Base-by-base conservation (phyloP, 352 stramenopile species). In the Globisporangium emineosum region DNA sequence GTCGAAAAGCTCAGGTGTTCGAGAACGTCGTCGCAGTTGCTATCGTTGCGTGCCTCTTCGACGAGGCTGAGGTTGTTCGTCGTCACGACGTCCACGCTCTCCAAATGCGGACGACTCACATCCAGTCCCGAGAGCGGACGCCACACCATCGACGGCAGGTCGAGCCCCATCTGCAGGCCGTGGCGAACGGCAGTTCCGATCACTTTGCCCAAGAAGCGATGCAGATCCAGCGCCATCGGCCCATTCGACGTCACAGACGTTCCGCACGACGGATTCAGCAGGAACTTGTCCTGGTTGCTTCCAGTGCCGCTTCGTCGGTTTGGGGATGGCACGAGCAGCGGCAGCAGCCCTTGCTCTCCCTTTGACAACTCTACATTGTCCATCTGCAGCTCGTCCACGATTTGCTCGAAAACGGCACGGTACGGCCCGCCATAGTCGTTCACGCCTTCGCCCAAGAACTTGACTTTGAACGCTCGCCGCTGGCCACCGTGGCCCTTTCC, bases 361-460 rank as follows among this genome's bases (percentile, higher is more conserved):
- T 94, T 94, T 12, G 84, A 77, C 15, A 96, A 54, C 57, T 96
- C 88, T 8, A 96, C 81, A 33, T 94, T 93, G 62, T 96, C 87
- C 85, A 93, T 91, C 67, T 98, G 88, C 30, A 99, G 71, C 74
- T 99, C 97, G 49, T 97, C 83, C 9, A 98, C 86, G 50, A 98
- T 89, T 73, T 99, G 95, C 67, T 98, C 97, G 71, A 99, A 99
- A 3, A 98, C 91, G 25, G 98, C 97, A 45, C 97, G 83, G 78
- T 99, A 99, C 17, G 97, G 97, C 4, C 97, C 97, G 60, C 97
- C 98, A 62, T 99, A 98, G 78, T 99, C 97, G 72, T 99, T 98
- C 29, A 99, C 97, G 51, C 97, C 97, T 75, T 99, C 97, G 59
- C 96, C 96, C 49, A 99, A 78, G 54, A 99, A 97, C 68, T 99